Conservation (phyloP, 768 basidiomycete species). For the Tylopilus cervinicoccineus region DNA sequence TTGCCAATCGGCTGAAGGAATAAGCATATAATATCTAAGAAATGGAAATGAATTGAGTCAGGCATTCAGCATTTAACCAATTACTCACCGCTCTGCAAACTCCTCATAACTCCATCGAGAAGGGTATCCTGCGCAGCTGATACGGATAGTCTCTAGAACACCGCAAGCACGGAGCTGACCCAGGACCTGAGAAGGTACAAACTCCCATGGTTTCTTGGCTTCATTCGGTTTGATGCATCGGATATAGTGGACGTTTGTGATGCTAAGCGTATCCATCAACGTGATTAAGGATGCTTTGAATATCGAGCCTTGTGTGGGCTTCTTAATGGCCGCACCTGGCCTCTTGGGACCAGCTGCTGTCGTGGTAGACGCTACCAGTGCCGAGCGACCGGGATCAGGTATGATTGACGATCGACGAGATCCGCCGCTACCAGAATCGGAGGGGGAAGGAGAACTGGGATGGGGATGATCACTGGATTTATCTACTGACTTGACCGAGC, state of each 20-base stretch:
- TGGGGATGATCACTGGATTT: constrained; percentile 43
- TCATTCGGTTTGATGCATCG: constrained; percentile 99
- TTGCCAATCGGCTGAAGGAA: constrained; percentile 82
- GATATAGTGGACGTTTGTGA: constrained; percentile 98
- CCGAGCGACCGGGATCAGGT: constrained; percentile 80
- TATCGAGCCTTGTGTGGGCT: constrained; percentile 97
- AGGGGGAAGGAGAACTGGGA: constrained; percentile 71
- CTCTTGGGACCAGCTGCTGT: constrained; percentile 47
- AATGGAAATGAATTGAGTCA: constrained; percentile 16
- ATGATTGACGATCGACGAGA: constrained; percentile 83
- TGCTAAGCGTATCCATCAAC: constrained; percentile 95
- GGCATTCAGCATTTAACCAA: constrained; percentile 3
- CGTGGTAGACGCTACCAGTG: constrained; percentile 53
- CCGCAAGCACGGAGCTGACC: constrained; percentile 96
- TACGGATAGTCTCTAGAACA: constrained; percentile 97
- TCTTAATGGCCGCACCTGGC: constrained; percentile 69
- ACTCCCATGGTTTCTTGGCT: constrained; percentile 94
- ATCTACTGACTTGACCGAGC: constrained; percentile 63
- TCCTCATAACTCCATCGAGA: constrained; percentile 98
- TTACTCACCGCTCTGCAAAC: constrained; percentile 88
- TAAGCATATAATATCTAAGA: constrained; percentile 92
- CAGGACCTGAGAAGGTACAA: constrained; percentile 91
- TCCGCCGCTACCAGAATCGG: constrained; percentile 71
- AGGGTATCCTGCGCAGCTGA: constrained; percentile 98
- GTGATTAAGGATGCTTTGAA: constrained; percentile 94